Conservation (phyloP, 1,284 basidiomycete species). For the Apiotrichum gamsii region DNA sequence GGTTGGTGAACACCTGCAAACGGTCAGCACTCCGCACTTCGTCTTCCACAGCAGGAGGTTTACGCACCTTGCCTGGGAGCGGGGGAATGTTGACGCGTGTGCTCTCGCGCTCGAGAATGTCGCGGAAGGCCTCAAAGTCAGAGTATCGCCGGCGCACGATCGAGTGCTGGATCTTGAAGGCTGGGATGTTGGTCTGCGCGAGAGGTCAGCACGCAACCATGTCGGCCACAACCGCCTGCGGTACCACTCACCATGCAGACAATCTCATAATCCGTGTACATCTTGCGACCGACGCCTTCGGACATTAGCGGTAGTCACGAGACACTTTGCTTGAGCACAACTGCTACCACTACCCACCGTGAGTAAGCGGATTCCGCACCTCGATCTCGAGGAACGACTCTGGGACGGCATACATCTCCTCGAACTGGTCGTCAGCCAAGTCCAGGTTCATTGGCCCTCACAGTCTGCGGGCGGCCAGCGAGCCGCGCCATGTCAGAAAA, state of each 20-base stretch:
- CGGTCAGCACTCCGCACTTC: background rate
- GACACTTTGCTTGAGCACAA: too few species aligned
- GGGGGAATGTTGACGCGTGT: conserved; percentile 96
- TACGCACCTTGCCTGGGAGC: conserved; percentile 75
- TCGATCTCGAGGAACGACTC: conserved; percentile 99
- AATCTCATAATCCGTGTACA: conserved; percentile 99
- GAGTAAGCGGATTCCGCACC: conserved; percentile 92
- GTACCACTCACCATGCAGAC: conserved; percentile 87
- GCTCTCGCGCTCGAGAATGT: conserved; percentile 93
- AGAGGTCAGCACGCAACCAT: conserved; percentile 9
- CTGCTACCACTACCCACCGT: conserved; percentile 72
- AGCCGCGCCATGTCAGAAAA: conserved; percentile 65
- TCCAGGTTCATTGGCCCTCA: conserved; percentile 48
- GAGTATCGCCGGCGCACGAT: conserved; percentile 92
- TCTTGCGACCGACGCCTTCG: conserved; percentile 88
- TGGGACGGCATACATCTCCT: conserved; percentile 96
- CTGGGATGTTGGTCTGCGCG: conserved; percentile 92
- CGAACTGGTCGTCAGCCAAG: conserved; percentile 57
- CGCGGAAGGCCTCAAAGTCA: conserved; percentile 98
- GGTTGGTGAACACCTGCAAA: conserved; percentile 71
- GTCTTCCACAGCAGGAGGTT: too few species aligned
- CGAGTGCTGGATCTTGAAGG: conserved; percentile 94
- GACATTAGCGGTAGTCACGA: background rate
- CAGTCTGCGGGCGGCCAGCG: conserved; percentile 69
- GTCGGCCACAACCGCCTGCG: too few species aligned